Base-by-base conservation (phyloP, 169 alveolate species). In the Babesia gibsoni region DNA sequence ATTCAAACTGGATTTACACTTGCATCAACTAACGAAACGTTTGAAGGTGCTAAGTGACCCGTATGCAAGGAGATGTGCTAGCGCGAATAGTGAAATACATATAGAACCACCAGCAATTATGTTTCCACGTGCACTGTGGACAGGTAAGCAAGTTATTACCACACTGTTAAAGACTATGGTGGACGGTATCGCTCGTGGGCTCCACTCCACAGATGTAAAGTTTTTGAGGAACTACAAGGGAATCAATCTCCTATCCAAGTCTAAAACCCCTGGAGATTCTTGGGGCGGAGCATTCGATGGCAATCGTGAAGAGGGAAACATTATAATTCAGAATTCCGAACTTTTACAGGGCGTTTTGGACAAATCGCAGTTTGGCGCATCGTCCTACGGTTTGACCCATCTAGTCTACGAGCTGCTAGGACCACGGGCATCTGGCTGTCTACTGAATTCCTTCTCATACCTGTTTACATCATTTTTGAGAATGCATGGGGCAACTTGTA, bases 281-380 rank as follows among this genome's bases (percentile, higher is more conserved):
- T 92, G 96, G 96, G 90, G 92, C 16, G 94, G 94, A 6, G 90
- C 61, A 8, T 69, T 83, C 18, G 93, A 75, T 33, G 94, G 89
- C 20, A 88, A 80, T 42, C 66, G 63, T 27, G 96, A 91, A 57
- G 96, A 92, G 22, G 75, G 79, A 25, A 58, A 68, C 22, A 84
- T 88, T n/a, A 59, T 91, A 8, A 84, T 91, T 23, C 64, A 54
- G 72, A 91, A 95, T 43, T 95, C 98, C 27, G 98, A 96, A 83
- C 84, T 96, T 52, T 78, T 97, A 35, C 91, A 90, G 72, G 99
- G 99, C n/a, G 96, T 96, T 43, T 73, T 97, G 27, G 99, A 96
- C 73, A 97, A 97, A 82, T 91, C 95, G 41, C 97, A 95, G 81
- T 91, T 97, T 46, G 99, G 99, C 42, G 94, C 97, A 29, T 90